Evolutionary conservation across 1,284 basidiomycete genomes (phyloP), one percentile per base, ranked within the genome.

Genomic region (Naganishia sp.): DNA sequence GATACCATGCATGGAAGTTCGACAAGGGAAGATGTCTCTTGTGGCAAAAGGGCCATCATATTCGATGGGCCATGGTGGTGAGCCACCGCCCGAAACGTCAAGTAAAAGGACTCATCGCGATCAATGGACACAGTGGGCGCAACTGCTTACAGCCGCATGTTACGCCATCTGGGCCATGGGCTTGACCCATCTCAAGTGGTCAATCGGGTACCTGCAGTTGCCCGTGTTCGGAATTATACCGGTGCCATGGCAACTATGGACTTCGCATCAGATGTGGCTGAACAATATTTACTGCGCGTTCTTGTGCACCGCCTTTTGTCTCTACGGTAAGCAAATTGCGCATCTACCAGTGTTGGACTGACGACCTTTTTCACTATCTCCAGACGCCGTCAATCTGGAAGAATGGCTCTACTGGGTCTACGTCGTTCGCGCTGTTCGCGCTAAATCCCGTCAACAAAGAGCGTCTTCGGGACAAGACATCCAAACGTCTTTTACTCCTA

Each of bases 401-500:
- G 63, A 65, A 65, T 54, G 52, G 54, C 46, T 65, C 9, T 65
- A 65, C 45, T 65, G 63, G 63, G 56, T 57, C 25, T 65, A 55
- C 36, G 59, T 61, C 21, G 59, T 61, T 15, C 59, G 59, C 9
- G 59, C 59, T 39, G 59, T 61, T 33, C 59, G 44, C 28, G 36
- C 59, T 6, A 61, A 61, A 61, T 50, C 59, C 15, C 59, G 59
- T 13, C 57, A 60, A 25, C 45, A 60, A 18, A 16, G 15, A 1
- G 28, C 48, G 31, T 52, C 45, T 23, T 25, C 33, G 46, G 49
- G 23, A n/a, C 6, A 15, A 25, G 48, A 61, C 21, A 25, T 13
- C 9, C 36, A 52, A 9, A 23, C 48, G n/a, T 55, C 53, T 1
- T 55, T 55, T 23, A 36, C 53, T 18, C 33, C 53, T 2, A 13